Evolutionary conservation across 2,329 filamentous ascomycete genomes (phyloP), one percentile per base, ranked within the genome.

Genomic region (Aspergillus sp.): DNA sequence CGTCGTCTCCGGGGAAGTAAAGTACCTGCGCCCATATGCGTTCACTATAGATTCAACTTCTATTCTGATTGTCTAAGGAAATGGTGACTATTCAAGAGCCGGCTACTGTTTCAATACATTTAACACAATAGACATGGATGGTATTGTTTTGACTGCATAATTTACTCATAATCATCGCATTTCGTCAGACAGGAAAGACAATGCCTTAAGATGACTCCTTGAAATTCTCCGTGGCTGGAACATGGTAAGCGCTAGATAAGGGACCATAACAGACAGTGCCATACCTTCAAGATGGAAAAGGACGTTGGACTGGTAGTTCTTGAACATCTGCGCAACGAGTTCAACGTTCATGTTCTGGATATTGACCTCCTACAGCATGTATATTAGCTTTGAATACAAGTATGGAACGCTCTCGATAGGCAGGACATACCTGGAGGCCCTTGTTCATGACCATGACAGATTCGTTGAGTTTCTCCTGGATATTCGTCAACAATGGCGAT

Each of bases 321-420:
- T 97, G 83, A 98, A 99, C 95, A 99, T 99, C 74, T 98, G 94
- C 0, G 94, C 93, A 5, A 98, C 95, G 2, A 98, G 84, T 79
- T 98, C 95, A 39, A 97, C 92, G 73, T 99, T 96, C 92, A 98
- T 97, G 76, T 98, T 99, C 71, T 96, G 91, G 57, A 97, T 89
- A 72, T 98, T 98, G 83, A 98, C 97, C 67, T 98, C 94, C 90
- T 96, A 22, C 18, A 16, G 68, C 6, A 57, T 9, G 20, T 36
- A n/a, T 12, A 36, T 58, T 56, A 18, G 46, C 56, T 14, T 31
- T 11, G 24, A 36, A 2, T 9, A 22, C 20, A 45, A 4, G 36
- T 29, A 54, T n/a, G 3, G 51, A 54, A 11, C n/a, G n/a, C 16
- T n/a, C 50, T 29, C 14, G 6, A 1, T 26, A 55, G 14, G 4